Base-by-base conservation (phyloP, 2,329 filamentous ascomycete genomes). In the Plectosphaerella sp. region DNA sequence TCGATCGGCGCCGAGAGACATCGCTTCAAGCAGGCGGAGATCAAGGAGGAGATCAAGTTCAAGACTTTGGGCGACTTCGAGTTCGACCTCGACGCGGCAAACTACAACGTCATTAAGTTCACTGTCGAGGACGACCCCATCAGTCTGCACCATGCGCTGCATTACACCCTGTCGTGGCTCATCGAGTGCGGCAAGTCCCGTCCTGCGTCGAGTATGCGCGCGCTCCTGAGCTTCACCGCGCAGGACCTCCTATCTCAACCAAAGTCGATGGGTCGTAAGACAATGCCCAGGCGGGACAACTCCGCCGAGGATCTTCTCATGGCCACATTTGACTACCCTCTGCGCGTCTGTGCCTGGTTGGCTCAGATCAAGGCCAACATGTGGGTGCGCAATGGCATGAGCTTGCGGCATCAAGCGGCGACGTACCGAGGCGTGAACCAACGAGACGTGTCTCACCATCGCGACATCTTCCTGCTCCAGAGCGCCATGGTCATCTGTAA, bases 341-440 rank as follows among this genome's bases (percentile, higher is more conserved):
- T 99, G 4, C 83, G 95, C 49, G 92, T 97, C 1, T 97, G 91
- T 66, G 91, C 91, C 18, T 99, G 94, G 94, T 77, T 99, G 33
- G 89, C 94, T 6, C 95, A 99, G 72, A 97, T 99, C 84, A 96
- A 96, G 68, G 91, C 93, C 16, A 90, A 91, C 49, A 96, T 97
- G 86, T 99, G 95, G 94, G 93, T 99, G 57, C 86, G 94, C 52
- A 99, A 99, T 65, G 94, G 94, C 2, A 91, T 99, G 64, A 97
- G 93, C 62, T 80, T 99, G 49, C 85, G 93, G 39, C 94, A 99
- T 67, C 94, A 99, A 69, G 94, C 95, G 66, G 88, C 88, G 49
- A 94, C 92, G 16, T 99, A 99, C 66, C 86, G 91, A 15, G 92
- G 91, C 41, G 91, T 97, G 14, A 84, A 85, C 11, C 90, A 95